Evolutionary conservation across 2,329 filamentous ascomycete genomes (phyloP).

Genomic region (Aureobasidium sp.): DNA sequence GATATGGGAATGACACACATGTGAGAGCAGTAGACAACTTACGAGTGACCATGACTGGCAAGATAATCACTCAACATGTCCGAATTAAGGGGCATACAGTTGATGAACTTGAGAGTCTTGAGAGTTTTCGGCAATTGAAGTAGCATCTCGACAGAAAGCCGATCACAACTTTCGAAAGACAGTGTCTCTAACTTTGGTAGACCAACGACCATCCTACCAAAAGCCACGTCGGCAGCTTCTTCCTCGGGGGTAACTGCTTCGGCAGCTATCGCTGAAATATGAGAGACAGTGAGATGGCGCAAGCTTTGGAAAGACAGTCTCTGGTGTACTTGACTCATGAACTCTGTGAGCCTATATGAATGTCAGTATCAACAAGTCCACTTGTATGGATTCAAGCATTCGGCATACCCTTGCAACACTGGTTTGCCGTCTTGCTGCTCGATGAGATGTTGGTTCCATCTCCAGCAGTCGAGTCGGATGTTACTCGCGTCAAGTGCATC

Average conservation of each 20-base stretch:
- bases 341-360: not conserved
- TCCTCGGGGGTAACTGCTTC: constrained; percentile 11
- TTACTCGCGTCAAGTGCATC: constrained; percentile 49
- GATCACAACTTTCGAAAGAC: constrained; percentile 66
- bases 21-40: not conserved
- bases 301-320: constrained; percentile 18
- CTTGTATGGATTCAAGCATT: not conserved
- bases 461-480: constrained; percentile 44
- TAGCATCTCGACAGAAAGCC: constrained; percentile 63
- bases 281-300: constrained; percentile 17
- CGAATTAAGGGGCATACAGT: constrained; percentile 69
- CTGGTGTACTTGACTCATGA: not conserved
- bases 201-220: constrained; percentile 22
- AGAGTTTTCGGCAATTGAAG: constrained; percentile 60
- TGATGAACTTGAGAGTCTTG: constrained; percentile 63
- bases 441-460: constrained; percentile 40
- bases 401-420: constrained; percentile 37
- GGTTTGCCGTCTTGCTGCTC: not conserved
- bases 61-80: constrained; percentile 61
- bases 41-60: constrained; percentile 51
- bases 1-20: not conserved
- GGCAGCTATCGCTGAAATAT: constrained; percentile 5
- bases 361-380: not conserved
- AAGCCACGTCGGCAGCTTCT: constrained; percentile 16
- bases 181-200: constrained; percentile 61